Percentiles rank a stretch among this genome's conserved stretches.
These are phyloP conservation scores for Pseudogymnoascus sp. DNA, from an alignment of 2,329 filamentous ascomycete genomes.

Conservation along the genomic window DNA sequence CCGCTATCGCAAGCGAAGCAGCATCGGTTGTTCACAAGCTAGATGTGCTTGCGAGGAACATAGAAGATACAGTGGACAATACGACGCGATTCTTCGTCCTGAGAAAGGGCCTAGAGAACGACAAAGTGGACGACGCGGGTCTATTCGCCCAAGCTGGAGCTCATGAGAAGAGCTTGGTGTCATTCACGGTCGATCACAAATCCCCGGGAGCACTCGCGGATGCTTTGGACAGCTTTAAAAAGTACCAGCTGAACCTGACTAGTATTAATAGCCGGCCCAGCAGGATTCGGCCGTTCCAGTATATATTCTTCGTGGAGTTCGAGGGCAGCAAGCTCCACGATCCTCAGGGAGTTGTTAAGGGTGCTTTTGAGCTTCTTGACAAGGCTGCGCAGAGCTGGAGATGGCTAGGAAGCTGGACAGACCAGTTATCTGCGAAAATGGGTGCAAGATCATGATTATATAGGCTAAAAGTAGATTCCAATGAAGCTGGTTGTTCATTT, in stretches of 20 bases:
- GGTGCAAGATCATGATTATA: not conserved
- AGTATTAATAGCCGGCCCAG: constrained; percentile 85
- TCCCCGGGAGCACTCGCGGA: constrained; percentile 76
- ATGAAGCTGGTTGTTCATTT: not conserved
- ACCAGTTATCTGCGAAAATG: constrained; percentile 14
- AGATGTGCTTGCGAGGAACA: constrained; percentile 58
- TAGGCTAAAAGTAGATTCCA: not conserved
- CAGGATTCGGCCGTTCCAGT: constrained; percentile 69
- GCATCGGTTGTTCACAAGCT: constrained; percentile 63
- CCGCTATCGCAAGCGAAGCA: constrained; percentile 69
- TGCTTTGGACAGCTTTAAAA: constrained; percentile 70
- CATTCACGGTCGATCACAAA: constrained; percentile 73
- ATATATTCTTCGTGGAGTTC: constrained; percentile 92
- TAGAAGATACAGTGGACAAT: constrained; percentile 69
- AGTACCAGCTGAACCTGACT: constrained; percentile 69
- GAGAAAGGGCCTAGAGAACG: constrained; percentile 20
- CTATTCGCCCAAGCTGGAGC: not conserved
- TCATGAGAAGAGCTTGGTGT: constrained; percentile 61
- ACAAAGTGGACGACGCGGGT: constrained; percentile 12
- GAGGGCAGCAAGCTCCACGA: constrained; percentile 51
- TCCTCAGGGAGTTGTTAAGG: constrained; percentile 49
- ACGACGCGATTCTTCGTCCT: constrained; percentile 73
- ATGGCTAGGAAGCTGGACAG: constrained; percentile 63
- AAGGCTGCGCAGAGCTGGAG: constrained; percentile 53
- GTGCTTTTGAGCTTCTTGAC: constrained; percentile 51